These are phyloP conservation scores for Pholiota molesta DNA, from an alignment of 768 basidiomycete species.

Conservation along the genomic window DNA sequence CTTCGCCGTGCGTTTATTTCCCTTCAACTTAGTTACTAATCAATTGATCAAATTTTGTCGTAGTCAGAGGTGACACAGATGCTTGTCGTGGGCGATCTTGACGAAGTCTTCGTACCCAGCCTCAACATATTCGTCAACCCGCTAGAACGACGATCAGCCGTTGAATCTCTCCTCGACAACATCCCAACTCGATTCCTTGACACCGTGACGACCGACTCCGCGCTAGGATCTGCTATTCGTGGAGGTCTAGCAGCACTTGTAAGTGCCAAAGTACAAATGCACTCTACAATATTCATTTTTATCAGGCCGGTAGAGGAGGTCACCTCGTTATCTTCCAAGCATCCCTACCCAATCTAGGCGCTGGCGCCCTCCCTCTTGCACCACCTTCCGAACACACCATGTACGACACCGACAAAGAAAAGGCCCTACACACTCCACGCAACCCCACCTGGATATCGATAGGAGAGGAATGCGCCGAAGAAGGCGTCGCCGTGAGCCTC, in stretches of 20 bases:
- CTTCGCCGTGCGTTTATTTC: constrained; percentile 65
- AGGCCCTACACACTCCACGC: constrained; percentile 76
- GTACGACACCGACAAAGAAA: constrained; percentile 88
- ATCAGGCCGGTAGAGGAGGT: constrained; percentile 70
- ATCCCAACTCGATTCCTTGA: constrained; percentile 66
- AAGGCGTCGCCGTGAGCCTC: constrained; percentile 88
- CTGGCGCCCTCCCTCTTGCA: constrained; percentile 62
- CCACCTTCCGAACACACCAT: constrained; percentile 62
- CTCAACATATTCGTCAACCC: constrained; percentile 80
- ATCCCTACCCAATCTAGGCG: constrained; percentile 69
- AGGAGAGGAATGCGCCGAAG: constrained; percentile 86
- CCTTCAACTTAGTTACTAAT: constrained; percentile 14
- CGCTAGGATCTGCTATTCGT: constrained; percentile 77
- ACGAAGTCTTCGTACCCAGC: constrained; percentile 90
- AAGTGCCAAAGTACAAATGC: constrained; percentile 28
- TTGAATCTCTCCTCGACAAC: constrained; percentile 67
- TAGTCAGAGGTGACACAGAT: constrained; percentile 62
- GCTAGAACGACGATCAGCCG: constrained; percentile 64
- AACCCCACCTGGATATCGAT: constrained; percentile 78
- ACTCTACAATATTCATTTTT: constrained; percentile 2
- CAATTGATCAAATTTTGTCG: constrained; percentile 24
- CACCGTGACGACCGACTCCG: constrained; percentile 53
- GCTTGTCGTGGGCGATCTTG: constrained; percentile 84
- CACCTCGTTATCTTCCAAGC: constrained; percentile 76
- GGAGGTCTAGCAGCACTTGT: constrained; percentile 76